Percentiles rank a stretch among this genome's conserved stretches.
Conservation (phyloP, 1,284 basidiomycete species). For the Tremellales sp. region DNA sequence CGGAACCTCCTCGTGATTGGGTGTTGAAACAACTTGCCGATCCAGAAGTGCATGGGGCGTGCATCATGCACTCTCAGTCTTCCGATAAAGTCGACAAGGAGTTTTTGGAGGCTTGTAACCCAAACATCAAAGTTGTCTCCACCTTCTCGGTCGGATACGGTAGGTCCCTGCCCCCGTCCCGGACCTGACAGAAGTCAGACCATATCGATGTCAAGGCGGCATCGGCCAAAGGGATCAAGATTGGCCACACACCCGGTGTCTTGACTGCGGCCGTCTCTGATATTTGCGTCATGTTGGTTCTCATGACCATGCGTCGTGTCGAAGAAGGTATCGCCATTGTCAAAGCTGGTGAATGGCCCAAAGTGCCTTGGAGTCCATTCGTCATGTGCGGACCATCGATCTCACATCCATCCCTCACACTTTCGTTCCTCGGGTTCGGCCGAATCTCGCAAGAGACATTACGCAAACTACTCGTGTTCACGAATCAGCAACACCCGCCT, state of each 20-base stretch:
- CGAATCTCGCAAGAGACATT: constrained; percentile 80
- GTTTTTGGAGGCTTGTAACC: constrained; percentile 62
- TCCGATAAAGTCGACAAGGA: constrained; percentile 61
- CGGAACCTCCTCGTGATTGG: constrained; percentile 66
- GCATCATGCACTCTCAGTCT: constrained; percentile 38
- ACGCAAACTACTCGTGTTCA: constrained; percentile 69
- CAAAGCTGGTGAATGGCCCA: constrained; percentile 62
- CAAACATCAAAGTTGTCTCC: constrained; percentile 65
- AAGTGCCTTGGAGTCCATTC: constrained; percentile 71
- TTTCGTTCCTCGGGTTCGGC: constrained; percentile 91
- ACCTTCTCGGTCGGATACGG: constrained; percentile 84
- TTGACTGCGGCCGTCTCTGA: constrained; percentile 91
- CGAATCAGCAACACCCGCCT: constrained; percentile 47
- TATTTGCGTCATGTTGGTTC: constrained; percentile 74
- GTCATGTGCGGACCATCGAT: constrained; percentile 49
- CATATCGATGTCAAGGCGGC: constrained; percentile 69
- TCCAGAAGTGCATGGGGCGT: constrained; percentile 51
- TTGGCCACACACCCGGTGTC: constrained; percentile 90
- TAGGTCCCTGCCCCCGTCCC: constrained; percentile 33
- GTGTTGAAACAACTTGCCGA: constrained; percentile 72
- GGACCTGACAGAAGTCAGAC: constrained; percentile 53
- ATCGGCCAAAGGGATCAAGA: constrained; percentile 62
- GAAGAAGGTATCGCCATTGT: constrained; percentile 64
- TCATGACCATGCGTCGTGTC: constrained; percentile 82
- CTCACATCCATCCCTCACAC: constrained; percentile 55